Evolutionary conservation across 345 rosid genomes (phyloP).

Genomic region (Gossypium bickii): DNA sequence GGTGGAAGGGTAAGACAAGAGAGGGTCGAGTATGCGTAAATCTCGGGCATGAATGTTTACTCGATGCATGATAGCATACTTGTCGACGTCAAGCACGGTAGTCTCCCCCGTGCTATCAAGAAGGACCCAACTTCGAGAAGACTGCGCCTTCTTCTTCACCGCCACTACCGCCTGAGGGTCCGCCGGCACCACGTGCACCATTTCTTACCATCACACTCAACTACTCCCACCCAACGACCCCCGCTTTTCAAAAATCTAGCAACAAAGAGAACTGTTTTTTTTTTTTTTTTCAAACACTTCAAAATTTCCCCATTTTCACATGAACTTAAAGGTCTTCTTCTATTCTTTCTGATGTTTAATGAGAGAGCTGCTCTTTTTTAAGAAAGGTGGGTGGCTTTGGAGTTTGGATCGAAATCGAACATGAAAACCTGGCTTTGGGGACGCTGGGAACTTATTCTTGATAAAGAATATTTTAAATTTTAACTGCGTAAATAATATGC

Average conservation of each 20-base stretch:
- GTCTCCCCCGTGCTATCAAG: conserved; percentile 53
- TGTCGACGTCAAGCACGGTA: conserved; percentile 58
- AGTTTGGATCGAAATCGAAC: not conserved
- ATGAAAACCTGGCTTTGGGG: not conserved
- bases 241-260: not conserved
- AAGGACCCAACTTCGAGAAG: conserved; percentile 66
- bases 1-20: conserved; percentile 84
- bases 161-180: conserved; percentile 50
- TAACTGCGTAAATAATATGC: not conserved
- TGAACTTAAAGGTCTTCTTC: not conserved
- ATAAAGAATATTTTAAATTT: not conserved
- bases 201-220: conserved; percentile 24
- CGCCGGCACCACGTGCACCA: conserved; percentile 67
- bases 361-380: not conserved
- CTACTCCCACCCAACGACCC: not conserved
- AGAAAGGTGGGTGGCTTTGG: not conserved
- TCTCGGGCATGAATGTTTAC: conserved; percentile 98
- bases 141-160: conserved; percentile 58
- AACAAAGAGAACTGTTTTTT: not conserved
- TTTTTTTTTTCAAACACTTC: not conserved
- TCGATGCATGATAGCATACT: conserved; percentile 84
- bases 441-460: not conserved
- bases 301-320: not conserved
- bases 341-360: not conserved
- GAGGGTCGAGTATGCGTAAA: conserved; percentile 87